Evolutionary conservation across 1,284 basidiomycete genomes (phyloP).

Genomic region (Apiotrichum mycotoxinovorans): DNA sequence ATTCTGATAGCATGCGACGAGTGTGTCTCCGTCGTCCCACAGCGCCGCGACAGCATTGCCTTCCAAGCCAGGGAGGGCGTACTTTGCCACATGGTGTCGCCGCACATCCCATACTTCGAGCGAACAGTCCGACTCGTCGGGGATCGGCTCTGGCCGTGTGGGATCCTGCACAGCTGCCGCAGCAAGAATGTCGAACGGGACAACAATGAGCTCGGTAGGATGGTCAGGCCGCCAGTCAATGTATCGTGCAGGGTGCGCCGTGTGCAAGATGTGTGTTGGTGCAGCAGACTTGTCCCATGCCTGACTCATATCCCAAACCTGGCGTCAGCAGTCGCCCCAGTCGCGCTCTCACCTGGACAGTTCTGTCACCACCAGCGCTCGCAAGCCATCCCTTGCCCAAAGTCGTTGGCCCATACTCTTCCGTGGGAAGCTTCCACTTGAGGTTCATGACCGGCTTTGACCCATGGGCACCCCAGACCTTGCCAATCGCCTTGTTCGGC

Average conservation of each 20-base stretch:
- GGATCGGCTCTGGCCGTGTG: slow-evolving; percentile 4
- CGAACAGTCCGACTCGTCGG: slow-evolving; percentile 34
- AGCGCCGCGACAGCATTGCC: slow-evolving; percentile 57
- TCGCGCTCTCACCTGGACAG: slow-evolving; percentile 62
- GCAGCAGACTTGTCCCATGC: slow-evolving; percentile 52
- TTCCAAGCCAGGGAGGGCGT: slow-evolving; percentile 56
- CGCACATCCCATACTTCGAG: slow-evolving; percentile 87
- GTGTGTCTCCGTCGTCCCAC: slow-evolving; percentile 65
- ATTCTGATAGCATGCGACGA: slow-evolving; percentile 73
- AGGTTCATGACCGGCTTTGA: slow-evolving; percentile 66
- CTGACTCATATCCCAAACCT: slow-evolving; percentile 74
- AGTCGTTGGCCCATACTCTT: slow-evolving; percentile 38
- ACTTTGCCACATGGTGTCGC: slow-evolving; percentile 75
- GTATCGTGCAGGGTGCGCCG: slow-evolving; percentile 68
- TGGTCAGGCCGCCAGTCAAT: slow-evolving; percentile 75
- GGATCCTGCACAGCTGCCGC: not conserved
- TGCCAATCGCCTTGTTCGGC: slow-evolving; percentile 61
- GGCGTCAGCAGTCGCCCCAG: slow-evolving; percentile 3
- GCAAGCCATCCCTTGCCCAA: slow-evolving; percentile 69
- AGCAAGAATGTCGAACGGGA: slow-evolving; percentile 34
- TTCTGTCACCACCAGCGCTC: slow-evolving; percentile 74
- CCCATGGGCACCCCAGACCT: slow-evolving; percentile 71
- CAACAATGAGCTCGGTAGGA: slow-evolving; percentile 66
- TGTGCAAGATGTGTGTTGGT: slow-evolving; percentile 68
- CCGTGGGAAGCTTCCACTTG: slow-evolving; percentile 60